A percentile compares a stretch with the other conserved stretches of the same genome.
Conservation (phyloP, 805 yeast genomes). For the Starmerella potacharoeniae region DNA sequence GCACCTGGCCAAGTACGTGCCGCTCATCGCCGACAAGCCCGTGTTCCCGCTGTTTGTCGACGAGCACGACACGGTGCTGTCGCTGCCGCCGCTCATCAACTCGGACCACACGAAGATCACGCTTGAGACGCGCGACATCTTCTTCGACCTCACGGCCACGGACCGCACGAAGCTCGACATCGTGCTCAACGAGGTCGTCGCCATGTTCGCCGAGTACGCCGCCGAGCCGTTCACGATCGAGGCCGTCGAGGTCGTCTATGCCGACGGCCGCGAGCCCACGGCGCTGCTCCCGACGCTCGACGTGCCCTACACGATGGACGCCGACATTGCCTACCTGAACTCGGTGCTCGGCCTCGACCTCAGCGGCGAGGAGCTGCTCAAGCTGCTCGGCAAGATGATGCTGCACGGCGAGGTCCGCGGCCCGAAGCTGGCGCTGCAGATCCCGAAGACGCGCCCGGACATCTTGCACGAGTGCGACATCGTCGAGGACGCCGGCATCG, state of each 20-base stretch:
- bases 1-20: conserved; percentile 79
- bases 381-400: conserved; percentile 70
- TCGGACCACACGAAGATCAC: conserved; percentile 83
- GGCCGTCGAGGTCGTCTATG: conserved; percentile 66
- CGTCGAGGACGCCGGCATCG: conserved; percentile 97
- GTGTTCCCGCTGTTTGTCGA: conserved; percentile 87
- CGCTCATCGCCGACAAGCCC: conserved; percentile 76
- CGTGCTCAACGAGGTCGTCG: conserved; percentile 82
- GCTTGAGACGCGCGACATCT: conserved; percentile 72
- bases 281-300: conserved; percentile 58
- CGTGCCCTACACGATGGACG: conserved; percentile 52
- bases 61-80: conserved; percentile 61
- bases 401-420: conserved; percentile 48
- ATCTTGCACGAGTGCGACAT: conserved; percentile 94
- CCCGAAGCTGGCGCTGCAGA: conserved; percentile 40
- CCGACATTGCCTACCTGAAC: conserved; percentile 77
- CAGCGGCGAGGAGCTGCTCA: conserved; percentile 53
- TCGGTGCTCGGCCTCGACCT: conserved; percentile 81
- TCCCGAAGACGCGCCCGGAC: conserved; percentile 95
- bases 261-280: conserved; percentile 58
- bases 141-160: conserved; percentile 89
- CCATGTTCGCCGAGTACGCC: conserved; percentile 91
- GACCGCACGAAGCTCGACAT: conserved; percentile 89
- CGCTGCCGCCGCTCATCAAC: conserved; percentile 95
- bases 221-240: conserved; percentile 73